phyloP scores from a whole-genome alignment of 1,139 yeast species.

The Geotrichum phurueaensis region DNA sequence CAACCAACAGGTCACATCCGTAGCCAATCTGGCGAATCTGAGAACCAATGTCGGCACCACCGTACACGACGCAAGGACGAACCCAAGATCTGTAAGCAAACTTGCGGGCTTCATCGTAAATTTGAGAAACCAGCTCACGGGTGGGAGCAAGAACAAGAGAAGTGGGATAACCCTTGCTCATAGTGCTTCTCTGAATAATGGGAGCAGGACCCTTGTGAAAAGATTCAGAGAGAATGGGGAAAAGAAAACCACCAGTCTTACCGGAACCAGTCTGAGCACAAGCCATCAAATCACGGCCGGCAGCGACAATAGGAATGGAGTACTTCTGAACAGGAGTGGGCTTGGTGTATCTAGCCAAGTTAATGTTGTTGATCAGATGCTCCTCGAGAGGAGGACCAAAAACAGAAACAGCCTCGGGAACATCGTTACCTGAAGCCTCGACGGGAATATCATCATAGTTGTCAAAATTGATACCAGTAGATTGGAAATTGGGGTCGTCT shows the following conservation, averaged over 20 bases:
- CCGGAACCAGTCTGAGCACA: conserved; percentile 99
- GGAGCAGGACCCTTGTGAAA: conserved; percentile 84
- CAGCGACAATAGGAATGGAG: conserved; percentile 94
- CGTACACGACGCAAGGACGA: conserved; percentile 91
- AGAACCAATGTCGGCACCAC: conserved; percentile 90
- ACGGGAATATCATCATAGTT: conserved; percentile 98
- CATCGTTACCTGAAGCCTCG: conserved; percentile 92
- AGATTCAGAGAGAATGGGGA: conserved; percentile 94
- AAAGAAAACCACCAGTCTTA: conserved; percentile 98
- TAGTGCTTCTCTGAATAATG: conserved; percentile 41
- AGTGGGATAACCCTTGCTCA: conserved; percentile 77
- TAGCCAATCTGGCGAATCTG: conserved; percentile 86
- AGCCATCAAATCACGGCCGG: conserved; percentile 97
- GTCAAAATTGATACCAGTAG: conserved; percentile 97
- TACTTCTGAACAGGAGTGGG: conserved; percentile 99
- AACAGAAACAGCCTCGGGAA: conserved; percentile 85
- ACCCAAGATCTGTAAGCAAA: conserved; percentile 99
- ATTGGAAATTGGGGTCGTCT: conserved; percentile 77
- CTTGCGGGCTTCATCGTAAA: conserved; percentile 91
- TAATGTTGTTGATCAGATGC: conserved; percentile 80
- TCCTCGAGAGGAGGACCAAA: conserved; percentile 91
- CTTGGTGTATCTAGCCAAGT: conserved; percentile 80
- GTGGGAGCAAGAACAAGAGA: conserved; percentile 96
- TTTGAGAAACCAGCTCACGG: conserved; percentile 96
- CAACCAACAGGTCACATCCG: conserved; percentile 94